phyloP scores from a whole-genome alignment of 805 yeast species.

The Jamesozyma piceae region DNA sequence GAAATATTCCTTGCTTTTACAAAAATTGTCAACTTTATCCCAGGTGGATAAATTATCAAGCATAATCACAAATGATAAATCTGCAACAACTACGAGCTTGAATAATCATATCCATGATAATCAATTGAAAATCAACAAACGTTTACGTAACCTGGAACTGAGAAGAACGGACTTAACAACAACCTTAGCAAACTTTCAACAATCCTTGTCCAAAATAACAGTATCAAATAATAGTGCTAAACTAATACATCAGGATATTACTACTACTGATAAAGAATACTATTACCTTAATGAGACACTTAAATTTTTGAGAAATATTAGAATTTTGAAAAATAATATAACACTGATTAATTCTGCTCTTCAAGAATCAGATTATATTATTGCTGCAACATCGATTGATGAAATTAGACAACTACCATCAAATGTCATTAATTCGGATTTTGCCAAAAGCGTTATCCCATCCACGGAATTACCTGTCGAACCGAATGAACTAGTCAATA shows the following conservation, averaged over 20 bases:
- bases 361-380: constrained; percentile 54
- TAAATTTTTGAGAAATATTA: constrained; percentile 55
- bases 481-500: constrained; percentile 48
- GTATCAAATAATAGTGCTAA: constrained; percentile 58
- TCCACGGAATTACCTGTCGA: constrained; percentile 74
- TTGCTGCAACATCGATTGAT: constrained; percentile 65
- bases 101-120: constrained; percentile 16
- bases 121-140: constrained; percentile 18
- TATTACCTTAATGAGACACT: constrained; percentile 52
- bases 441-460: constrained; percentile 77
- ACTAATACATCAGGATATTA: constrained; percentile 58
- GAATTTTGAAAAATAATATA: constrained; percentile 55
- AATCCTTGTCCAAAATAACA: constrained; percentile 44
- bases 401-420: constrained; percentile 46
- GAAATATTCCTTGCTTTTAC: constrained; percentile 20
- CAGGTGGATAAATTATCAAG: constrained; percentile 22
- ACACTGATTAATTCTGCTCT: constrained; percentile 60
- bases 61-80: constrained; percentile 16
- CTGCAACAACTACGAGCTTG: constrained; percentile 10
- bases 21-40: constrained; percentile 24
- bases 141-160: constrained; percentile 43
- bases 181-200: constrained; percentile 47
- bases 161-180: constrained; percentile 55
- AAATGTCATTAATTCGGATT: constrained; percentile 52
- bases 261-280: constrained; percentile 61